Base-by-base conservation (phyloP, 177 flowering plant genomes). In the Telopea speciosissima region DNA sequence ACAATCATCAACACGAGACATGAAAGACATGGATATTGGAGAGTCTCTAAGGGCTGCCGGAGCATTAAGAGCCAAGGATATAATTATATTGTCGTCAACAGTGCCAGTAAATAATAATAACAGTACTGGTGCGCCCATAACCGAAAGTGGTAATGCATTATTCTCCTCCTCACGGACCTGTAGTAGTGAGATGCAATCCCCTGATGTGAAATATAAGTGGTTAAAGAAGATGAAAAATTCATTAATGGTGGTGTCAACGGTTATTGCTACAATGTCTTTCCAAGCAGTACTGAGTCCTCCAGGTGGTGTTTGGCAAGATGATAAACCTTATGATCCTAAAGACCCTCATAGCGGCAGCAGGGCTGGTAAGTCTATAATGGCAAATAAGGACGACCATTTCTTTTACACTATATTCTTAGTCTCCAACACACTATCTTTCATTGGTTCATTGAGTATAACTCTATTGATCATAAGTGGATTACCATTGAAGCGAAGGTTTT, bases 241-340 rank as follows among this genome's bases (percentile, higher is more conserved):
- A n/a, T 16, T 79, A 13, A 77, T 81, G 74, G 73, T 79, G 62
- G 78, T 74, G 62, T 81, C 78, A 9, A 45, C 76, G 5, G 66
- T 82, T 3, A 76, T 76, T 3, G 78, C 81, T 21, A 71, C 81
- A 0, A 52, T 79, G 59, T 79, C 82, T 5, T 79, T 76, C n/a
- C 83, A 78, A 68, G 79, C 80, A 9, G 81, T 76, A 5, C 14
- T 81, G 8, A 73, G 58, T 64, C 84, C 84, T 13, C 84, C 79
- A 4, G 79, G 79, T 52, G 79, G 79, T 26, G 33, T 77, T 23
- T 79, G 80, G 79, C 77, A 75, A 66, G 80, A 72, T n/a, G n/a
- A n/a, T n/a, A n/a, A n/a, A n/a, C n/a, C n/a, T n/a, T n/a, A n/a
- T n/a, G n/a, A n/a, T n/a, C n/a, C n/a, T n/a, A n/a, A n/a, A n/a